Conservation (phyloP, 768 basidiomycete species). For the Leccinum subgranulosum region DNA sequence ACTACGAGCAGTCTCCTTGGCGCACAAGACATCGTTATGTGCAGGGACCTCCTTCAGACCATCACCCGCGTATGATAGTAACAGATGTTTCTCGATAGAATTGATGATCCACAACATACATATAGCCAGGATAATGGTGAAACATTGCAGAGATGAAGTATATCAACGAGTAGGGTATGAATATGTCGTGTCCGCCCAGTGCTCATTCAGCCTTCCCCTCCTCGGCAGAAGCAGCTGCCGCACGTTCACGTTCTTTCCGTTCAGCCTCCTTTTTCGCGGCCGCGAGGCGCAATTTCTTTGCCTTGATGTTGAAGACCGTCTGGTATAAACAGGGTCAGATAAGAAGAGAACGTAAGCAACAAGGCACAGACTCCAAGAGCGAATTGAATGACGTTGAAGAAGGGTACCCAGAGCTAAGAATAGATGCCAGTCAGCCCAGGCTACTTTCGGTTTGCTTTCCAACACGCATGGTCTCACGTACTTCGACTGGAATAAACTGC, state of each 20-base stretch:
- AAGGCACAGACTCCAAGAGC: slow-evolving; percentile 58
- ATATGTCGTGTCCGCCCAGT: background rate
- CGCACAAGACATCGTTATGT: slow-evolving; percentile 38
- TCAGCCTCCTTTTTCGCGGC: slow-evolving; percentile 48
- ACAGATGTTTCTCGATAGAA: slow-evolving; percentile 12
- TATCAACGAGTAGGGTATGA: slow-evolving; percentile 13
- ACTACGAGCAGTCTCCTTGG: slow-evolving; percentile 25
- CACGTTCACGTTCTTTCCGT: slow-evolving; percentile 34
- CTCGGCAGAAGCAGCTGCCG: slow-evolving; percentile 15
- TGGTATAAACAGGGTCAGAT: slow-evolving; percentile 23
- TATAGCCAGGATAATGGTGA: background rate
- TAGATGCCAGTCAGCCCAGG: slow-evolving; percentile 7
- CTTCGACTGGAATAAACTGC: slow-evolving; percentile 74
- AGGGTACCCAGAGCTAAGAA: slow-evolving; percentile 77
- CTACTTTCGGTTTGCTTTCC: background rate
- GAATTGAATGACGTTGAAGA: slow-evolving; percentile 80
- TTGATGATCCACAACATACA: slow-evolving; percentile 10
- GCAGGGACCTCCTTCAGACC: slow-evolving; percentile 32
- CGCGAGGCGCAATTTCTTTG: slow-evolving; percentile 60
- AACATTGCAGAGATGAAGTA: background rate
- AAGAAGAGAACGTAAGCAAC: background rate
- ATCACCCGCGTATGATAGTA: slow-evolving; percentile 36
- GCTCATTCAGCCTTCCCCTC: slow-evolving; percentile 18
- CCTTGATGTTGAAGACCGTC: slow-evolving; percentile 73
- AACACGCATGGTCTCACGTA: slow-evolving; percentile 27